These are phyloP conservation scores for Meira miltonrushii DNA, from an alignment of 1,284 basidiomycete genomes.

Conservation along the genomic window DNA sequence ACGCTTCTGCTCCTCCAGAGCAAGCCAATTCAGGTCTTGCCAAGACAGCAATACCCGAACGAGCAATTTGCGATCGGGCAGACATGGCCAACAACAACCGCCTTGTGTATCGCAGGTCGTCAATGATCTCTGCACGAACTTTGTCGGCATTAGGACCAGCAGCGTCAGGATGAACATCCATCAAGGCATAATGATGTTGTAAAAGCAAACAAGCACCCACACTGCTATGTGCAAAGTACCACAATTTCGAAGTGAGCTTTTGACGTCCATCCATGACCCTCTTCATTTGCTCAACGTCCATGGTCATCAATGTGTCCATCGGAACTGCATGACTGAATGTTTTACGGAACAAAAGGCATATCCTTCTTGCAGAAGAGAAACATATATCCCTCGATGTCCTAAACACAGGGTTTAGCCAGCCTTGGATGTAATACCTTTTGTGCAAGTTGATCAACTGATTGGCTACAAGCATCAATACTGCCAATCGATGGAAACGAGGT, in stretches of 20 bases:
- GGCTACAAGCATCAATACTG: constrained; percentile 6
- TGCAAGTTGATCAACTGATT: constrained; percentile 23
- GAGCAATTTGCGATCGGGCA: constrained; percentile 28
- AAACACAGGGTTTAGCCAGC: constrained; percentile 36
- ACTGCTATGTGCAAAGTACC: constrained; percentile 40
- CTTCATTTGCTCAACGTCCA: constrained; percentile 22
- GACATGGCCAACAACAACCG: constrained; percentile 37
- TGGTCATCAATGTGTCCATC: constrained; percentile 13
- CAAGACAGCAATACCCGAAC: constrained; percentile 6
- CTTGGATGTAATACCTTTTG: constrained; percentile 44
- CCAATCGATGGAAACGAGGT: constrained; percentile 3
- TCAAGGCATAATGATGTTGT: constrained; percentile 37
- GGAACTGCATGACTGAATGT: constrained; percentile 38
- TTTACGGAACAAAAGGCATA: constrained; percentile 37
- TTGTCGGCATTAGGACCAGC: constrained; percentile 31
- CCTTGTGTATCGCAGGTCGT: constrained; percentile 39
- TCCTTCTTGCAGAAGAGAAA: constrained; percentile 30
- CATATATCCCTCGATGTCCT: constrained; percentile 39
- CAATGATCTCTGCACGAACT: constrained; percentile 33
- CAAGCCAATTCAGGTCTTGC: background rate
- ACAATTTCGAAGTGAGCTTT: constrained; percentile 24
- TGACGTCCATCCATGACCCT: constrained; percentile 24
- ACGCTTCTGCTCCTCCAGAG: background rate
- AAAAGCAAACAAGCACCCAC: constrained; percentile 36
- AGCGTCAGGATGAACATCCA: constrained; percentile 33